These are phyloP conservation scores for Plasmopara muralis DNA, from an alignment of 352 stramenopile species.

Conservation along the genomic window DNA sequence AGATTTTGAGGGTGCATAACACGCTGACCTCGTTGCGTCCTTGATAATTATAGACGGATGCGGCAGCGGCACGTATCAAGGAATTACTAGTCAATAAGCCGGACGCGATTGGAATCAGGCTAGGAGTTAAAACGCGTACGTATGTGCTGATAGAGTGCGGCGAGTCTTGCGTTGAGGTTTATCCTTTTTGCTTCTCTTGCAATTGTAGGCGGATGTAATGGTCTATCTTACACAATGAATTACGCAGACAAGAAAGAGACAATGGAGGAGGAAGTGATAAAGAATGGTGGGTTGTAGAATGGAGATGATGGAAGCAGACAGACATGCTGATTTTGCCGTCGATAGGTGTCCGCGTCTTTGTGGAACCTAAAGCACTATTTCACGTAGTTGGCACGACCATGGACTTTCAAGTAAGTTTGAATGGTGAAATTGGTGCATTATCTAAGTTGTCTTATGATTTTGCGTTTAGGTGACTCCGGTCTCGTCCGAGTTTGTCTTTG, in stretches of 20 bases:
- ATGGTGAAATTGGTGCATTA: background rate
- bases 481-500: conserved; percentile 97
- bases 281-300: conserved; percentile 47
- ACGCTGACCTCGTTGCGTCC: too few species aligned
- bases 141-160: background rate
- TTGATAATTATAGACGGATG: conserved; percentile 56
- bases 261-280: conserved; percentile 91
- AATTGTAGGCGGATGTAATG: conserved; percentile 93
- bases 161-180: too few species aligned
- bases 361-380: conserved; percentile 98
- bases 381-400: conserved; percentile 98
- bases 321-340: conserved; percentile 8
- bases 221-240: conserved; percentile 98
- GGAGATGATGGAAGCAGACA: background rate
- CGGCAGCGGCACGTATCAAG: conserved; percentile 81
- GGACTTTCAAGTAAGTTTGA: conserved; percentile 87
- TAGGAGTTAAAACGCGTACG: conserved; percentile 92
- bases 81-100: conserved; percentile 80
- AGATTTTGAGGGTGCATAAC: too few species aligned
- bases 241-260: conserved; percentile 94
- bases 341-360: conserved; percentile 93
- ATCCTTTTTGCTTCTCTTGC: background rate
- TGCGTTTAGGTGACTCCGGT: conserved; percentile 89
- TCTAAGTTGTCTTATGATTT: background rate
- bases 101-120: conserved; percentile 90